Conservation (phyloP, 768 basidiomycete genomes). For the Amanita phalloides region DNA sequence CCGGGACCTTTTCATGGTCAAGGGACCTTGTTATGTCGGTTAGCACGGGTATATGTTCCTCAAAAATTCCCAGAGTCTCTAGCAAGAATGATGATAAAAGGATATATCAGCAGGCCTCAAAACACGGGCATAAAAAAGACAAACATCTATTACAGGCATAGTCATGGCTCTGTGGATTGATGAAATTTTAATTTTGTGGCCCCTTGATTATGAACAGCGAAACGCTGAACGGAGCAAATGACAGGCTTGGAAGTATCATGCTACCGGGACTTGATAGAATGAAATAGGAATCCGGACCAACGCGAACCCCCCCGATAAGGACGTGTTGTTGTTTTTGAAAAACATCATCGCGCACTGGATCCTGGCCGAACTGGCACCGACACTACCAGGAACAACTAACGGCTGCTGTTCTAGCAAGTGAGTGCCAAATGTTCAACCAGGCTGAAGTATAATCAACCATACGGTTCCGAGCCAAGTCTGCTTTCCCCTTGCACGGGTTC, state of each 20-base stretch:
- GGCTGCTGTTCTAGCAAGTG: too few relatives aligned
- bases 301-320: not conserved
- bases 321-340: not conserved
- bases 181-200: not conserved
- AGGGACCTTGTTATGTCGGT: not conserved
- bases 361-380: too few relatives aligned
- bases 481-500: too few relatives aligned
- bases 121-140: not conserved
- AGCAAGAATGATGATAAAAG: not conserved
- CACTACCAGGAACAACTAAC: not conserved
- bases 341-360: too few relatives aligned
- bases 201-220: not conserved
- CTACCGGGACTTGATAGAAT: not conserved
- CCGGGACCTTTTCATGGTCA: not conserved
- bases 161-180: not conserved
- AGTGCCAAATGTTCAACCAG: too few relatives aligned
- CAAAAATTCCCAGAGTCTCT: not conserved
- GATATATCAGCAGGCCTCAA: not conserved
- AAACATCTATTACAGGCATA: not conserved
- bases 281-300: slow-evolving; percentile 1
- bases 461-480: too few relatives aligned
- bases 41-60: not conserved
- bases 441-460: too few relatives aligned
- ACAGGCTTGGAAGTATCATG: not conserved
- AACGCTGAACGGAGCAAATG: not conserved